These are phyloP conservation scores for Sclerotinia glacialis DNA, from an alignment of 2,329 filamentous ascomycete genomes.

Conservation along the genomic window DNA sequence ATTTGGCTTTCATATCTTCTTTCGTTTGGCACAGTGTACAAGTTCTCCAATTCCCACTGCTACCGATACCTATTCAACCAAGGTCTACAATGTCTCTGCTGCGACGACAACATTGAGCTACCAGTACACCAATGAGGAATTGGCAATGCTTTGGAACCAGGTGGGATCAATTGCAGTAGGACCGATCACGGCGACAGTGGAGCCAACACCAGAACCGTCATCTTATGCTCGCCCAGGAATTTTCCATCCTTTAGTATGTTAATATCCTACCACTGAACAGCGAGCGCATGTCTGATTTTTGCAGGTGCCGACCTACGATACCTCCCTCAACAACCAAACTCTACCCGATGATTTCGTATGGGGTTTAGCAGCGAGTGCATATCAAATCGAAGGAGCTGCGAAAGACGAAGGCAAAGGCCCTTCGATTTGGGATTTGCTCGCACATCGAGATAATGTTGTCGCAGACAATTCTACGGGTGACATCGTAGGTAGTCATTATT, in stretches of 20 bases:
- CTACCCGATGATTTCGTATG: conserved; percentile 46
- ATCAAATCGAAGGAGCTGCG: conserved; percentile 48
- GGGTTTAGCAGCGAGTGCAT: conserved; percentile 49
- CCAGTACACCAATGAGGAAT: conserved; percentile 47
- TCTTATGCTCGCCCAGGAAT: conserved; percentile 41
- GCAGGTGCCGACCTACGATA: conserved; percentile 33
- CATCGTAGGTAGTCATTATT: conserved; percentile 52
- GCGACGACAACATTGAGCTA: conserved; percentile 45
- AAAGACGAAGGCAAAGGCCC: conserved; percentile 47
- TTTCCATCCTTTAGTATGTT: conserved; percentile 45
- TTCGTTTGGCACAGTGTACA: conserved; percentile 5
- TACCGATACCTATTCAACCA: conserved; percentile 28
- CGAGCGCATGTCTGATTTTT: conserved; percentile 15
- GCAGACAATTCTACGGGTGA: conserved; percentile 47
- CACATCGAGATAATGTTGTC: conserved; percentile 37
- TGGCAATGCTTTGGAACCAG: conserved; percentile 47
- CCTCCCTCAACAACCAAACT: conserved; percentile 36
- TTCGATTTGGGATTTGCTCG: conserved; percentile 44
- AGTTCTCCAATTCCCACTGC: conserved; percentile 6
- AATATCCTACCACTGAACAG: conserved; percentile 33
- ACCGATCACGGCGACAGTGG: conserved; percentile 44
- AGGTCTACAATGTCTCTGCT: conserved; percentile 43
- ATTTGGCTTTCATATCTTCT: conserved; percentile 5
- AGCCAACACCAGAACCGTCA: conserved; percentile 45
- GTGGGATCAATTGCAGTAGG: conserved; percentile 45